A percentile compares a stretch with the other conserved stretches of the same genome.
Evolutionary conservation across 1,284 basidiomycete genomes (phyloP).

Genomic region (Moesziomyces antarcticus): DNA sequence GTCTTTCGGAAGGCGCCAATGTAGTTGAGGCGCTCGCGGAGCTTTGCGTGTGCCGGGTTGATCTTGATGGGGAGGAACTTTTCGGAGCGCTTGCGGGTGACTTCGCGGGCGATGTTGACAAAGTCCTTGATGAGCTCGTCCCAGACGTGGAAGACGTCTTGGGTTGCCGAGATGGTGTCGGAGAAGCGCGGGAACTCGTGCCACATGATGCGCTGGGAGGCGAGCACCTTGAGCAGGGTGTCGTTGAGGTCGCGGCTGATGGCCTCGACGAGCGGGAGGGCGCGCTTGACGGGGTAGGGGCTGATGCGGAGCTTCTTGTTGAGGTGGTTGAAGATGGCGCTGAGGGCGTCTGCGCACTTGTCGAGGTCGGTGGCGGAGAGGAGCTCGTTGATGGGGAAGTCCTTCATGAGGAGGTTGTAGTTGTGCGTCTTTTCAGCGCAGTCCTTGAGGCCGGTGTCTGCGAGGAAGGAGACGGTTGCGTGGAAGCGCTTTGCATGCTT

Average conservation of each 20-base stretch:
- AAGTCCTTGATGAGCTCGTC: conserved; percentile 98
- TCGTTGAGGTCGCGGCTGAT: conserved; percentile 98
- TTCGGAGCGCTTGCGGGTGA: conserved; percentile 88
- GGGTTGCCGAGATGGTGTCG: conserved; percentile 79
- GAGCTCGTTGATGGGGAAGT: conserved; percentile 95
- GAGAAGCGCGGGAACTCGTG: conserved; percentile 95
- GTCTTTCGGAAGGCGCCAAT: conserved; percentile 90
- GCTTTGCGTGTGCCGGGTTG: conserved; percentile 85
- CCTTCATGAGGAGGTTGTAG: conserved; percentile 98
- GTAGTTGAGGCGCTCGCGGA: conserved; percentile 89
- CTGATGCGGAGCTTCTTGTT: conserved; percentile 85
- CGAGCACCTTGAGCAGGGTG: conserved; percentile 88
- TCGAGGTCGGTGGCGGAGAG: conserved; percentile 94
- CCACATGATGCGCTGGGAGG: conserved; percentile 88
- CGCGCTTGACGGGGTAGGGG: conserved; percentile 94
- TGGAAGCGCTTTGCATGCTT: conserved; percentile 96
- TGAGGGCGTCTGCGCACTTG: conserved; percentile 88
- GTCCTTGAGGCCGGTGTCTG: conserved; percentile 92
- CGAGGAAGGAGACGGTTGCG: conserved; percentile 96
- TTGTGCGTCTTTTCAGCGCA: conserved; percentile 63
- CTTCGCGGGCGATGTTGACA: conserved; percentile 94
- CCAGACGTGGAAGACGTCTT: conserved; percentile 90
- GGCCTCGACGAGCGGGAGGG: conserved; percentile 94
- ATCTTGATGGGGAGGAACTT: conserved; percentile 99
- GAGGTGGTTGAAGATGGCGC: conserved; percentile 89